These are phyloP conservation scores for Colletotrichum filicis DNA, from an alignment of 2,329 filamentous ascomycete species.

Conservation along the genomic window DNA sequence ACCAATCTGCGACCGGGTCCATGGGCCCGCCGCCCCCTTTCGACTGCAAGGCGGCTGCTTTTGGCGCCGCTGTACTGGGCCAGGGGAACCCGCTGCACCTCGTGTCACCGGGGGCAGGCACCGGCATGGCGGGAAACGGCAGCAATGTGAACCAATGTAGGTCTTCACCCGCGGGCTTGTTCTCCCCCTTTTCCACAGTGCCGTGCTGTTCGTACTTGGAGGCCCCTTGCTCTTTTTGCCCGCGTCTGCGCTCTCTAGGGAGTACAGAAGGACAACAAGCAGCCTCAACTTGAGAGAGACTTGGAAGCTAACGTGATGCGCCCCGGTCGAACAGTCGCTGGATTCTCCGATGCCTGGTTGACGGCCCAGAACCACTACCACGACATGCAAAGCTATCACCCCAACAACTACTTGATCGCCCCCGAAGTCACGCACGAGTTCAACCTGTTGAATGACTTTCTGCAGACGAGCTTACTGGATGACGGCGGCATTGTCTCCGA, in stretches of 20 bases:
- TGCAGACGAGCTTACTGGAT: constrained; percentile 91
- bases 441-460: constrained; percentile 94
- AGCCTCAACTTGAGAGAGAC: background rate
- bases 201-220: constrained; percentile 2
- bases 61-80: constrained; percentile 49
- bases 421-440: constrained; percentile 97
- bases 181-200: constrained; percentile 10
- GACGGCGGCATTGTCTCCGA: constrained; percentile 79
- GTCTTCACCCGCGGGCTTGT: constrained; percentile 50
- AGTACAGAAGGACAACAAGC: background rate
- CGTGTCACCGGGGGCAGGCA: constrained; percentile 76
- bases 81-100: constrained; percentile 70
- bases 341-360: constrained; percentile 86
- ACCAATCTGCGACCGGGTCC: constrained; percentile 59
- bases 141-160: constrained; percentile 80
- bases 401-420: constrained; percentile 86
- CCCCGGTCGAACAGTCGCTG: constrained; percentile 67
- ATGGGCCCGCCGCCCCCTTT: constrained; percentile 65
- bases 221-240: constrained; percentile 1
- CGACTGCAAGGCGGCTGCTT: constrained; percentile 41
- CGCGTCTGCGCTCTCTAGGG: constrained; percentile 33
- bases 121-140: constrained; percentile 64
- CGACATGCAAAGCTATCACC: constrained; percentile 94
- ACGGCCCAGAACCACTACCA: constrained; percentile 84
- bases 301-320: constrained; percentile 18